A percentile compares a stretch with the other conserved stretches of the same genome.
Evolutionary conservation across 179 eudicot genomes (phyloP).

Genomic region (Silene noctiflora): DNA sequence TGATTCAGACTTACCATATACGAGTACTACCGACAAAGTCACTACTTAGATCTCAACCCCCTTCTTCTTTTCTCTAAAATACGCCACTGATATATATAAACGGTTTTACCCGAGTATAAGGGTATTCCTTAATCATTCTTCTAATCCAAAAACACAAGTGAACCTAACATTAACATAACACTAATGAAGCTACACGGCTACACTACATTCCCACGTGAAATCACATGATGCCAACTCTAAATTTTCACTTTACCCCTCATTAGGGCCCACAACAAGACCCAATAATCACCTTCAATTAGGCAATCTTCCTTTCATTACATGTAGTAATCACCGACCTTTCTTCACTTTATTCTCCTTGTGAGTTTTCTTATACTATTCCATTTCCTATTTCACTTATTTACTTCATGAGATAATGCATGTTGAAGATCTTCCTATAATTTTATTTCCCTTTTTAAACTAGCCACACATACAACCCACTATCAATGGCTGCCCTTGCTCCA

Average conservation of each 20-base stretch:
- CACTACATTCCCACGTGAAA: constrained; percentile 33
- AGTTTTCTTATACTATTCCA: constrained; percentile 9
- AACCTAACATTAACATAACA: constrained; percentile 12
- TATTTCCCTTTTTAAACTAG: constrained; percentile 14
- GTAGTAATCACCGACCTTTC: constrained; percentile 38
- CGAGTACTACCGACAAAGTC: too few species aligned
- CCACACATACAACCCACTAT: constrained; percentile 43
- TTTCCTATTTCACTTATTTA: constrained; percentile 27
- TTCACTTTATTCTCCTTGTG: constrained; percentile 11
- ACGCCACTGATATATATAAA: too few species aligned
- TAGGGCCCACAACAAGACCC: constrained; percentile 18
- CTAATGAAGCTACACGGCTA: constrained; percentile 14
- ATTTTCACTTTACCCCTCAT: constrained; percentile 29
- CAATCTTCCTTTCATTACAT: constrained; percentile 25
- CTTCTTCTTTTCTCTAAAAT: too few species aligned
- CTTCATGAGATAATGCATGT: constrained; percentile 29
- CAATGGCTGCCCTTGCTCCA: constrained; percentile 42
- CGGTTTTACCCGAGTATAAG: too few species aligned
- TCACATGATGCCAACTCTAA: constrained; percentile 45
- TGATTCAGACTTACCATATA: too few species aligned
- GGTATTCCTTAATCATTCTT: not conserved
- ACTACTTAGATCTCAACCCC: too few species aligned
- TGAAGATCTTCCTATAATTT: constrained; percentile 19
- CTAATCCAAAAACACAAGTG: constrained; percentile 1
- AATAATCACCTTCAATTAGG: constrained; percentile 25